Evolutionary conservation across 2,329 filamentous ascomycete genomes (phyloP).

Genomic region (Fusarium sp.): DNA sequence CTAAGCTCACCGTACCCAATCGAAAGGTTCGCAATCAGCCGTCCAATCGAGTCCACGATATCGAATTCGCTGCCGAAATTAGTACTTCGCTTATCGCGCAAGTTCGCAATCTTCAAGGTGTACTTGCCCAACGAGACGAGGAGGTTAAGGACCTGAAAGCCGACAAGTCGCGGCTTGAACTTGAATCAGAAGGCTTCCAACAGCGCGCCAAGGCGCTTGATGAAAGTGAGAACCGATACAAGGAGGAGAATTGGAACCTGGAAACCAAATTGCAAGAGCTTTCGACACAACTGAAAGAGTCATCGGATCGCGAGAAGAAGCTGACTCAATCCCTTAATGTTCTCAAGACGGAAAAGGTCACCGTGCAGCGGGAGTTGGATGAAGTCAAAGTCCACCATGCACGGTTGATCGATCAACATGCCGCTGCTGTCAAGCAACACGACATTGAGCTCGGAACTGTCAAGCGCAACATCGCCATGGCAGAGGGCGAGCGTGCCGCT

Average conservation of each 20-base stretch:
- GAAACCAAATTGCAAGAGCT: constrained; percentile 93
- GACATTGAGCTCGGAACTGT: constrained; percentile 88
- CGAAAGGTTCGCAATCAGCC: constrained; percentile 92
- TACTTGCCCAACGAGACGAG: constrained; percentile 89
- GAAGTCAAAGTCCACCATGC: constrained; percentile 84
- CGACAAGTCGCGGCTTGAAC: constrained; percentile 82
- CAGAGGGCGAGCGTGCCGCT: constrained; percentile 80
- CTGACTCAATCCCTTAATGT: constrained; percentile 77
- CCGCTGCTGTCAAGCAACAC: constrained; percentile 79
- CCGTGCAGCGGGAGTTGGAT: constrained; percentile 86
- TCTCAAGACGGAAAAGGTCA: constrained; percentile 78
- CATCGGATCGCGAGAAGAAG: constrained; percentile 84
- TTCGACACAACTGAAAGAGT: constrained; percentile 76
- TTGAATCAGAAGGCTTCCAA: constrained; percentile 81
- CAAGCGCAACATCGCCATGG: constrained; percentile 80
- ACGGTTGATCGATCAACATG: constrained; percentile 84
- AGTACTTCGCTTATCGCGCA: constrained; percentile 95
- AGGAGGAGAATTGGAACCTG: constrained; percentile 98
- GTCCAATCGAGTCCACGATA: constrained; percentile 88
- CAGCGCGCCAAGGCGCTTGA: constrained; percentile 85
- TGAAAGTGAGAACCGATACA: constrained; percentile 95
- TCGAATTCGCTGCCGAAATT: constrained; percentile 98
- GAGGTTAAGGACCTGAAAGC: constrained; percentile 78
- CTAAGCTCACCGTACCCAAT: constrained; percentile 87
- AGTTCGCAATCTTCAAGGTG: constrained; percentile 86